Evolutionary conservation across 176 grass and related monocot genomes (phyloP).

Genomic region (Avena insularis): DNA sequence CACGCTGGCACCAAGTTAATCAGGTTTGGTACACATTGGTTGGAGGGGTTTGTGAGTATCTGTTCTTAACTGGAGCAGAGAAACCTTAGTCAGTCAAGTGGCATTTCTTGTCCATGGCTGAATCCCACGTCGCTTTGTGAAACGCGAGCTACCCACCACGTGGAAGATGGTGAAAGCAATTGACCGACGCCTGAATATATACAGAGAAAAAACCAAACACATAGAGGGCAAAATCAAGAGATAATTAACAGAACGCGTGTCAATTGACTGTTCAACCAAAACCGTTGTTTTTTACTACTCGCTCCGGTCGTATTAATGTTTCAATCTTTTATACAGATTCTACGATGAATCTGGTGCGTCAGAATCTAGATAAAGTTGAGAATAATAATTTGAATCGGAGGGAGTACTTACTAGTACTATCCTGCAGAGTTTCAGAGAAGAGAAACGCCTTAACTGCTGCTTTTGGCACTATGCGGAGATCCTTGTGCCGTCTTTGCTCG

Average conservation of each 20-base stretch:
- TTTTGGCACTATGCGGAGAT: background rate
- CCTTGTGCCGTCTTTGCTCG: background rate
- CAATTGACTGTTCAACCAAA: background rate
- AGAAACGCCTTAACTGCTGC: background rate
- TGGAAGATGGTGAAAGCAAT: constrained; percentile 35
- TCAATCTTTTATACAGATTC: too few relatives aligned
- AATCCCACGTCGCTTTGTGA: background rate
- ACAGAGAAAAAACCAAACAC: background rate
- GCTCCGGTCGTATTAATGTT: too few relatives aligned
- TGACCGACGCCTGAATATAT: background rate
- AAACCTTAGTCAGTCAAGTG: constrained; percentile 30
- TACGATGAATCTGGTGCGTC: too few relatives aligned
- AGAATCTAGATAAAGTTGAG: too few relatives aligned
- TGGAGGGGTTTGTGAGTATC: constrained; percentile 17
- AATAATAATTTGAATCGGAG: too few relatives aligned
- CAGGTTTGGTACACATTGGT: background rate
- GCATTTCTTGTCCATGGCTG: background rate
- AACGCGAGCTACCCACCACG: background rate
- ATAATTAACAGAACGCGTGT: background rate
- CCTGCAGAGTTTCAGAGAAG: background rate
- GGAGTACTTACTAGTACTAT: background rate
- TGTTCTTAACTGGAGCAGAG: background rate
- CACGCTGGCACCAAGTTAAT: background rate
- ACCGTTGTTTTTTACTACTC: background rate
- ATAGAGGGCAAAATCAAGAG: background rate